A percentile compares a stretch with the other conserved stretches of the same genome.
These are phyloP conservation scores for Kwoniella sp. DNA, from an alignment of 768 basidiomycete species.

Conservation along the genomic window DNA sequence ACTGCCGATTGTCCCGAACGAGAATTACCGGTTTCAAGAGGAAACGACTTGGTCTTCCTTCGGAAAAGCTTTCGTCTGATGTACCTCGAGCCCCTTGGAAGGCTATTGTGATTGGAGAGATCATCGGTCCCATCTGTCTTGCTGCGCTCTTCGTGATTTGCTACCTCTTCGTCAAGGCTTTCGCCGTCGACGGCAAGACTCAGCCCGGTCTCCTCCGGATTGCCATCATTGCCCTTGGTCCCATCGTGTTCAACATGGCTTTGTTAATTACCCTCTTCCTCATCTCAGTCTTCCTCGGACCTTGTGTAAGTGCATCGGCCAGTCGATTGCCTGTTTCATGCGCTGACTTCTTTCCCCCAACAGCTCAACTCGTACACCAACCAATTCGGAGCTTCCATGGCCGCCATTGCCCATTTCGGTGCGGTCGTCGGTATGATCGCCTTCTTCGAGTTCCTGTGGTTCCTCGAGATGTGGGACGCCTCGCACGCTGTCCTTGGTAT, in stretches of 20 bases:
- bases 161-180: slow-evolving; percentile 67
- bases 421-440: slow-evolving; percentile 77
- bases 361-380: slow-evolving; percentile 64
- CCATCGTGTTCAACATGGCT: slow-evolving; percentile 92
- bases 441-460: slow-evolving; percentile 87
- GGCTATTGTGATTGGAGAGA: slow-evolving; percentile 81
- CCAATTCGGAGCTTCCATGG: slow-evolving; percentile 89
- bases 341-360: slow-evolving; percentile 18
- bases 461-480: slow-evolving; percentile 71
- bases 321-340: not conserved
- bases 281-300: slow-evolving; percentile 86
- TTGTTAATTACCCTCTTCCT: slow-evolving; percentile 85
- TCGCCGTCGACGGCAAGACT: slow-evolving; percentile 60
- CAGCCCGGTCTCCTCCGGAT: slow-evolving; percentile 89
- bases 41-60: slow-evolving; percentile 93
- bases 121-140: slow-evolving; percentile 81
- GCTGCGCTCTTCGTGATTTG: slow-evolving; percentile 82
- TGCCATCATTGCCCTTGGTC: slow-evolving; percentile 87
- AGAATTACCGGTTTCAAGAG: slow-evolving; percentile 99
- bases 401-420: slow-evolving; percentile 79
- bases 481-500: slow-evolving; percentile 92
- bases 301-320: slow-evolving; percentile 60
- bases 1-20: slow-evolving; percentile 95
- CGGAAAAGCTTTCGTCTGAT: slow-evolving; percentile 93
- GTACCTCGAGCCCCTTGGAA: slow-evolving; percentile 92